Evolutionary conservation across 1,139 yeast species (phyloP).

Genomic region (Yamadazyma triangularis): DNA sequence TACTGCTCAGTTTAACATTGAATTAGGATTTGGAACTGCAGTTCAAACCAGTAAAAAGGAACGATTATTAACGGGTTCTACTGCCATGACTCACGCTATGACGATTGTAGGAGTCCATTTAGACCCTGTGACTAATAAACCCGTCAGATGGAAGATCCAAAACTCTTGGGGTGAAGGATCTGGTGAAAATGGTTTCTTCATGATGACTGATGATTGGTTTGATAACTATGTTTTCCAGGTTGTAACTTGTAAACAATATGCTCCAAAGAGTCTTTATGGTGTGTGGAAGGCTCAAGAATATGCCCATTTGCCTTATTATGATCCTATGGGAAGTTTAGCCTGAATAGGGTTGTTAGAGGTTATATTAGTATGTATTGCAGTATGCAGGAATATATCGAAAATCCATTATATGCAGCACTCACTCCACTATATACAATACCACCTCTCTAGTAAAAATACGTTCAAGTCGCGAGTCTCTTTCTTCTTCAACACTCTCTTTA

Average conservation of each 20-base stretch:
- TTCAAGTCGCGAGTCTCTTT: too few species aligned
- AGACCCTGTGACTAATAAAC: constrained; percentile 35
- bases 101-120: constrained; percentile 68
- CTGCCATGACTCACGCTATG: constrained; percentile 87
- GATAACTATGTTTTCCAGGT: constrained; percentile 81
- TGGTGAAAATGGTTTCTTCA: constrained; percentile 71
- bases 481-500: too few species aligned
- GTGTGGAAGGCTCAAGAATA: constrained; percentile 50
- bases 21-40: constrained; percentile 55
- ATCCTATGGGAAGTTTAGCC: constrained; percentile 87
- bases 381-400: too few species aligned
- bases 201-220: constrained; percentile 82
- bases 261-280: constrained; percentile 38
- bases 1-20: constrained; percentile 60
- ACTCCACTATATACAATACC: too few species aligned
- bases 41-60: constrained; percentile 49
- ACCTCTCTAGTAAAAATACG: too few species aligned
- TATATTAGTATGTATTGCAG: too few species aligned
- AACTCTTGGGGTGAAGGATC: constrained; percentile 81
- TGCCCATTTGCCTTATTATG: constrained; percentile 67
- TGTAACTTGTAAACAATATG: constrained; percentile 58
- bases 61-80: constrained; percentile 50
- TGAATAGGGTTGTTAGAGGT: too few species aligned
- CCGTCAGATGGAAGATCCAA: constrained; percentile 77
- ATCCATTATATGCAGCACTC: too few species aligned